Percentiles rank a stretch among this genome's conserved stretches.
Conservation (phyloP, 129 eudicot species). For the Cynara cardunculus region DNA sequence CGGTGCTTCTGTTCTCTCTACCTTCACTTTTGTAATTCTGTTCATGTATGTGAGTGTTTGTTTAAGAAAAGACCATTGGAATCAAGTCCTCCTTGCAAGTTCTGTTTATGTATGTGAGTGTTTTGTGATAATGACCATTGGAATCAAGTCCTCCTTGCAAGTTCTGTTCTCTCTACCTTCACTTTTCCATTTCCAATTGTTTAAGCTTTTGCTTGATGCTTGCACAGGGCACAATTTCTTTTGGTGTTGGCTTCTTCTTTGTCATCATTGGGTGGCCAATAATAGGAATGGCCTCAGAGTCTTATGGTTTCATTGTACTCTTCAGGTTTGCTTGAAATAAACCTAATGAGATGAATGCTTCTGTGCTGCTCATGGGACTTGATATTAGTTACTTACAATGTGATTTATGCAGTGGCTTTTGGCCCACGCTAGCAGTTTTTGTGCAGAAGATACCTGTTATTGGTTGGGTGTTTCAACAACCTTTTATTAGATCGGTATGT, state of each 20-base stretch:
- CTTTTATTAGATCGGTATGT: slow-evolving; percentile 76
- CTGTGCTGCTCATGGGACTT: neutral
- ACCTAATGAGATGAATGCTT: neutral
- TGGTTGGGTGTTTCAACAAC: slow-evolving; percentile 87
- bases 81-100: too few species aligned
- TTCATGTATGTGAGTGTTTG: neutral
- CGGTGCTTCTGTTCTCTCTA: neutral
- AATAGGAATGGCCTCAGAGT: slow-evolving; percentile 71
- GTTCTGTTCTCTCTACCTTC: too few species aligned
- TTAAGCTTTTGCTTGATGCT: neutral
- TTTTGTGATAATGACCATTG: too few species aligned
- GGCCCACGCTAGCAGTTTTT: slow-evolving; percentile 83
- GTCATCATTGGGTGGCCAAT: slow-evolving; percentile 85
- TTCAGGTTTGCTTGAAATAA: slow-evolving; percentile 53
- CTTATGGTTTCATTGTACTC: slow-evolving; percentile 75
- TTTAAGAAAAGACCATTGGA: too few species aligned
- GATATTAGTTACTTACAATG: slow-evolving; percentile 17
- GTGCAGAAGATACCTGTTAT: slow-evolving; percentile 82
- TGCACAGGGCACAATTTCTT: slow-evolving; percentile 66
- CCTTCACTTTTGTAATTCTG: neutral
- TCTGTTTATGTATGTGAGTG: too few species aligned
- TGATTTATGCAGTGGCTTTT: slow-evolving; percentile 63
- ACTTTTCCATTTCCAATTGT: neutral
- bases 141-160: too few species aligned
- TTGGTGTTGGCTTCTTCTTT: slow-evolving; percentile 76